Evolutionary conservation across 176 grass and related monocot species (phyloP).

Genomic region (Musa beccarii): DNA sequence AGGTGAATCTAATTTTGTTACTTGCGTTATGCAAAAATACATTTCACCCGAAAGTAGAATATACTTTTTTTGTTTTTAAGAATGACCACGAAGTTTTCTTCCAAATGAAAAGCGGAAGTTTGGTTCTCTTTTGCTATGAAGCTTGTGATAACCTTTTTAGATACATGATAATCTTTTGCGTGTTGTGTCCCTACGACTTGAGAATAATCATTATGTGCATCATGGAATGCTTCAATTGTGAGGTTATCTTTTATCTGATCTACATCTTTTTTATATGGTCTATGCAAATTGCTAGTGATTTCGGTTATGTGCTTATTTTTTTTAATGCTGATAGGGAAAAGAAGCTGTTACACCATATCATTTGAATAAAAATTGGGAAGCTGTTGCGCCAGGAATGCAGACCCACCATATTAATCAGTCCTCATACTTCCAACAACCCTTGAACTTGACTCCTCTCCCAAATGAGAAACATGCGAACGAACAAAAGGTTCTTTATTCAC

Average conservation of each 20-base stretch:
- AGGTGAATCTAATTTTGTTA: not conserved
- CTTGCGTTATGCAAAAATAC: not conserved
- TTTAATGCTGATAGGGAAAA: slow-evolving; percentile 18
- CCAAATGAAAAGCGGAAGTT: too few species aligned
- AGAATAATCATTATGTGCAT: not conserved
- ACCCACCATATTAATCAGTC: slow-evolving; percentile 28
- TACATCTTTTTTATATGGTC: not conserved
- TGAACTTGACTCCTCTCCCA: slow-evolving; percentile 25
- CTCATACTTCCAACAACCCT: slow-evolving; percentile 33
- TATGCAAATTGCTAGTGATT: not conserved
- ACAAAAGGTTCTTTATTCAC: slow-evolving; percentile 48
- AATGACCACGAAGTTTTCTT: too few species aligned
- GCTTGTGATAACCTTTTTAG: not conserved
- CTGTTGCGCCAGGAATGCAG: slow-evolving; percentile 33
- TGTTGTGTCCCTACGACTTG: not conserved
- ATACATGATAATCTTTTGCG: not conserved
- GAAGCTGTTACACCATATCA: slow-evolving; percentile 2
- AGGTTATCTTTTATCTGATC: not conserved
- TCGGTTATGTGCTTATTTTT: not conserved
- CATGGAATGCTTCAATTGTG: not conserved
- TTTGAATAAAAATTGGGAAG: slow-evolving; percentile 13
- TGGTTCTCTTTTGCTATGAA: too few species aligned
- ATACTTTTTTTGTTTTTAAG: too few species aligned
- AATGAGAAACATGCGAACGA: slow-evolving; percentile 46
- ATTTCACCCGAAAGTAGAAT: too few species aligned